Conservation (phyloP, 208 protist genomes). For the Trypanosoma mega region DNA sequence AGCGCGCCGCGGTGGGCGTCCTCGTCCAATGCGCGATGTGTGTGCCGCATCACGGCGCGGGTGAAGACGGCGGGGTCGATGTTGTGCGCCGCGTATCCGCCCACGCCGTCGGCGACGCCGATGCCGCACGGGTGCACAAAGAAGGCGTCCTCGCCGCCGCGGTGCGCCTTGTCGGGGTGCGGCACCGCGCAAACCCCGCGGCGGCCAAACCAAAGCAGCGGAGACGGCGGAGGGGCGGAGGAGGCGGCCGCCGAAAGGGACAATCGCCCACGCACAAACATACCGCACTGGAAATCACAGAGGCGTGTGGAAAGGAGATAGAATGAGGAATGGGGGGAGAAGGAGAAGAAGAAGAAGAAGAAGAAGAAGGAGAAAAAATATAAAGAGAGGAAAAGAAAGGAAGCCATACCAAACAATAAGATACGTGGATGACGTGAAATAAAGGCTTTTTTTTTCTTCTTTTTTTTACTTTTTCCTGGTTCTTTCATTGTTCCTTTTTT, state of each 20-base stretch:
- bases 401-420: too few relatives aligned
- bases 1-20: constrained; percentile 19
- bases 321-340: neutral
- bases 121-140: constrained; percentile 70
- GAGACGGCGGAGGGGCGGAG: too few relatives aligned
- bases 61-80: constrained; percentile 83
- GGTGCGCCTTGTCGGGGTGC: constrained; percentile 72
- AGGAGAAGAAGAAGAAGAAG: constrained; percentile 5
- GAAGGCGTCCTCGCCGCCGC: constrained; percentile 85
- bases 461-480: too few relatives aligned
- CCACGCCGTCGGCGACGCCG: constrained; percentile 84
- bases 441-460: too few relatives aligned
- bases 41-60: constrained; percentile 72
- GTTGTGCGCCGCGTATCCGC: constrained; percentile 65
- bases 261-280: constrained; percentile 12
- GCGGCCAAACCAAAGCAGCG: constrained; percentile 47
- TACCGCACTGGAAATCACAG: neutral
- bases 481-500: constrained; percentile 2
- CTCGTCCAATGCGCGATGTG: constrained; percentile 44
- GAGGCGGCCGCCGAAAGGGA: constrained; percentile 8
- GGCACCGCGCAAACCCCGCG: constrained; percentile 72
- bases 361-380: too few relatives aligned
- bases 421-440: too few relatives aligned
- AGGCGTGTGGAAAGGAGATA: constrained; percentile 12
- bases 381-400: neutral